Conservation (phyloP, 129 eudicot species). For the Flaveria linearis region DNA sequence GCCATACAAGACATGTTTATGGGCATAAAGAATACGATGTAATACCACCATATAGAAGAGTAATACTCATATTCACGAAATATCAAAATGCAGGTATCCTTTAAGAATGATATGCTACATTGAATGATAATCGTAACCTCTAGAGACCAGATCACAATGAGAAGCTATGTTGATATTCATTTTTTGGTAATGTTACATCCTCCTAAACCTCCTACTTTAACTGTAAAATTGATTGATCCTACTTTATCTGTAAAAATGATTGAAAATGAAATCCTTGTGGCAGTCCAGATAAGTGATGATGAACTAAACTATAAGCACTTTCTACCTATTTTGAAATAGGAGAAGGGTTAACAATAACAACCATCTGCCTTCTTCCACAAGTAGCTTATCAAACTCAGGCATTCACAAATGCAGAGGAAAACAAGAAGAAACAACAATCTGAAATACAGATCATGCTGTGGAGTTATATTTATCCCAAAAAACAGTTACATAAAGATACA, state of each 20-base stretch:
- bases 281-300: neutral
- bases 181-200: neutral
- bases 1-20: neutral
- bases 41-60: conserved; percentile 3
- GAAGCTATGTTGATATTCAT: neutral
- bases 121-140: neutral
- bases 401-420: neutral
- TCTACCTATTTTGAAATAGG: neutral
- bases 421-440: neutral
- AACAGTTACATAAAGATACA: neutral
- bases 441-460: neutral
- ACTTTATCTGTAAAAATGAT: too few relatives aligned
- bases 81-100: neutral
- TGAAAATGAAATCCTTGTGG: neutral
- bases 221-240: neutral
- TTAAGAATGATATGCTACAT: neutral
- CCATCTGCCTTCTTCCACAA: neutral
- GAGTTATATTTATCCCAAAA: neutral
- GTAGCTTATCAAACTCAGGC: neutral
- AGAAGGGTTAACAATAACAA: neutral
- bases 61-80: neutral
- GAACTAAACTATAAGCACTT: neutral
- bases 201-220: neutral
- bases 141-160: neutral
- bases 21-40: neutral